Evolutionary conservation across 2,329 filamentous ascomycete genomes (phyloP), one percentile per base, ranked within the genome.

Genomic region (Eutypella sp.): DNA sequence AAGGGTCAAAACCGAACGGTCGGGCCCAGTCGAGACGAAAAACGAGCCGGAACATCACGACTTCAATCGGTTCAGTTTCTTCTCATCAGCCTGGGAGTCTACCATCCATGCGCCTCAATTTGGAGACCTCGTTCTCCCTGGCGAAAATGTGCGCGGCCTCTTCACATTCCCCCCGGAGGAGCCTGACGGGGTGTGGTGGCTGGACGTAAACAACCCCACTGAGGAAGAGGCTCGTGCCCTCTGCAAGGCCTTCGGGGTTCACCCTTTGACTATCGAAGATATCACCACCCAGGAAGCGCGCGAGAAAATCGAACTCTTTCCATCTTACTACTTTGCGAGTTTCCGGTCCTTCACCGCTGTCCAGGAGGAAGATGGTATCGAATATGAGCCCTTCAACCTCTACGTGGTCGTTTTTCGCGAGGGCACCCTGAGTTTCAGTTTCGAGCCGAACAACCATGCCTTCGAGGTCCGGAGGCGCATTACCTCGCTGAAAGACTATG

Each of bases 291-390:
- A 96, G 64, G 93, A 99, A 69, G 87, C 91, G 10, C 90, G 93
- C 37, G 93, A 99, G 71, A 99, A 99, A 74, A 96, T 99, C 46
- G 93, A 99, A 68, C 78, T 99, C 20, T 99, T 99, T 71, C 87
- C 89, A 20, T 89, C 90, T 36, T 99, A 99, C 72, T 99, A 99
- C 70, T 97, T 99, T 66, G 89, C 96, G 42, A 95, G 89, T 66
- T 99, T 97, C 78, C 84, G 92, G 44, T 96, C 91, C 2, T 99
- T 97, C 73, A 87, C 82, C 56, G 70, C 79, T 9, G 86, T 92
- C 45, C 75, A 89, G 54, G 87, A 95, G 56, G 85, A 88, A 56
- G 79, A 84, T 27, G 84, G 85, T 41, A 81, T 88, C 47, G 95
- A 95, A 61, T 86, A 96, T 60, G 90, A 96, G 59, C 91, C 93